Conservation (phyloP, 768 basidiomycete species). For the Kwoniella mangroviensis region DNA sequence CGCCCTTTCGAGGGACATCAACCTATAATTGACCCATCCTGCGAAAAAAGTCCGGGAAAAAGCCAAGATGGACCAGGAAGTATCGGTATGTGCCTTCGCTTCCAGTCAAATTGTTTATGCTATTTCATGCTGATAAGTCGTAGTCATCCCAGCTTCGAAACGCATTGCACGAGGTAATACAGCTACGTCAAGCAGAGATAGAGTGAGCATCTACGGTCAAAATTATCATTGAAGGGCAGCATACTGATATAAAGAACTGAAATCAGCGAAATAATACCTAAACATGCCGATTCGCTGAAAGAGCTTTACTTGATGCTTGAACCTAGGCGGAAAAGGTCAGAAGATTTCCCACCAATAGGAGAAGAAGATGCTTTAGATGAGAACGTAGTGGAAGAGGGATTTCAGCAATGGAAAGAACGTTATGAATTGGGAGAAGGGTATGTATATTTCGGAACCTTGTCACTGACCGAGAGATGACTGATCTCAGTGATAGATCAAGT, state of each 20-base stretch:
- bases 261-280: constrained; percentile 26
- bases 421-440: constrained; percentile 49
- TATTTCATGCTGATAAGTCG: not conserved
- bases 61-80: constrained; percentile 18
- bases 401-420: constrained; percentile 39
- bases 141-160: constrained; percentile 33
- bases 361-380: constrained; percentile 28
- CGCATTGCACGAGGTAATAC: constrained; percentile 34
- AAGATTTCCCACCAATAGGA: constrained; percentile 40
- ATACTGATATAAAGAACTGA: constrained; percentile 6
- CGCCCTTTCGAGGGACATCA: not conserved
- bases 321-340: constrained; percentile 7
- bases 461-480: constrained; percentile 5
- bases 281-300: constrained; percentile 35
- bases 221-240: not conserved
- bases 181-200: constrained; percentile 18
- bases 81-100: constrained; percentile 19
- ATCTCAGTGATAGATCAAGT: constrained; percentile 13
- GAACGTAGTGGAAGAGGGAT: constrained; percentile 23
- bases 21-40: not conserved
- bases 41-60: constrained; percentile 4
- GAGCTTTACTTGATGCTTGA: constrained; percentile 34
- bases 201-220: constrained; percentile 22
- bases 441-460: constrained; percentile 3
- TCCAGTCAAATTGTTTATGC: not conserved